Percentiles rank a stretch among this genome's conserved stretches.
phyloP scores from a whole-genome alignment of 2,329 filamentous ascomycete genomes.

The Paramyrothecium sp. region DNA sequence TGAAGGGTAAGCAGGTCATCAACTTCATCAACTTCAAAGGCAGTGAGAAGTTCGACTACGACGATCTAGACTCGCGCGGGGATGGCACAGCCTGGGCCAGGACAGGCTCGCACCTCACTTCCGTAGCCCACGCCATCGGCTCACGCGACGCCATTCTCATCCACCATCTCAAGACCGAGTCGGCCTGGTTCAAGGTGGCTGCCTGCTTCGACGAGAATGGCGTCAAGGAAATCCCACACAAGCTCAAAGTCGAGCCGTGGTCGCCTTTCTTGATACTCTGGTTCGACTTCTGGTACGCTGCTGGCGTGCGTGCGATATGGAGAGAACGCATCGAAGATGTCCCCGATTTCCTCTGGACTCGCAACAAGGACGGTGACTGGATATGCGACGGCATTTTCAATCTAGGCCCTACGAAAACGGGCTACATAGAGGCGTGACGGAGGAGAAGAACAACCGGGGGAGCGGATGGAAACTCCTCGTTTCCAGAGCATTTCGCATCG shows the following conservation, averaged over 20 bases:
- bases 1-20: slow-evolving; percentile 18
- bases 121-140: slow-evolving; percentile 20
- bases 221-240: slow-evolving; percentile 15
- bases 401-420: slow-evolving; percentile 15
- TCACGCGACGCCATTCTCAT: slow-evolving; percentile 19
- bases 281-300: slow-evolving; percentile 20
- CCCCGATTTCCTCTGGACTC: slow-evolving; percentile 16
- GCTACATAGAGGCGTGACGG: neutral
- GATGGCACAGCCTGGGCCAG: slow-evolving; percentile 27
- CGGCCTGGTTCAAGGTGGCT: slow-evolving; percentile 23
- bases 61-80: slow-evolving; percentile 20
- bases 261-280: slow-evolving; percentile 12
- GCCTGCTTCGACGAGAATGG: slow-evolving; percentile 24
- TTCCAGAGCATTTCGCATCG: too few relatives aligned
- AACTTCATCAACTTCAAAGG: slow-evolving; percentile 25
- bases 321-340: slow-evolving; percentile 18
- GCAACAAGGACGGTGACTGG: slow-evolving; percentile 14
- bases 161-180: slow-evolving; percentile 24
- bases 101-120: slow-evolving; percentile 16
- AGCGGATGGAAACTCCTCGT: too few relatives aligned
- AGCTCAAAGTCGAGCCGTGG: neutral
- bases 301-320: slow-evolving; percentile 15
- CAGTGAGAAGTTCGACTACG: slow-evolving; percentile 28
- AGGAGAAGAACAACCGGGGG: too few relatives aligned
- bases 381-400: slow-evolving; percentile 24